Percentiles rank a stretch among this genome's conserved stretches.
These are phyloP conservation scores for Annulohypoxylon bovei DNA, from an alignment of 495 filamentous ascomycete species.

Conservation along the genomic window DNA sequence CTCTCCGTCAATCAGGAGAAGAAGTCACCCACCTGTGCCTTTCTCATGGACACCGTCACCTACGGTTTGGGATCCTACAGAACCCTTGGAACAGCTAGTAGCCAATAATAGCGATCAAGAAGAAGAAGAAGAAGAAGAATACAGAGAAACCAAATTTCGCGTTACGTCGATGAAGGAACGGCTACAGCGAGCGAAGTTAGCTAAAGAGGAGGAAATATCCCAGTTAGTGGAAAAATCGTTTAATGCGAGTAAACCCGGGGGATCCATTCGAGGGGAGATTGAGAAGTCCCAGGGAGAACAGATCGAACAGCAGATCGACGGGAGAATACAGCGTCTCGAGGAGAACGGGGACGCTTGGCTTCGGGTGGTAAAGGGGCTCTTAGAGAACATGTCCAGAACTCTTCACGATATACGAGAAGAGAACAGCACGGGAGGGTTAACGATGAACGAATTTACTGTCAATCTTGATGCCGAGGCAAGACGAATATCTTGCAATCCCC, in stretches of 20 bases:
- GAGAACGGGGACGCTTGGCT: conserved; percentile 39
- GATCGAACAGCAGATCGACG: conserved; percentile 30
- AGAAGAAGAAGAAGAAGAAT: neutral
- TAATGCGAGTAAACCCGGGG: neutral
- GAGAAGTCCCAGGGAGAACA: neutral
- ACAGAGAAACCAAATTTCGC: neutral
- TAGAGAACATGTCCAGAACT: conserved; percentile 38
- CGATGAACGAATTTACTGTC: conserved; percentile 4
- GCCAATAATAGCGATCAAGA: neutral
- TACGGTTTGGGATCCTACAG: neutral
- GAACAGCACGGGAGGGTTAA: conserved; percentile 13
- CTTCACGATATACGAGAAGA: conserved; percentile 38
- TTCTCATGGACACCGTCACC: neutral
- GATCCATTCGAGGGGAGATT: neutral
- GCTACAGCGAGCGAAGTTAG: conserved; percentile 37
- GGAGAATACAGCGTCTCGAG: conserved; percentile 35
- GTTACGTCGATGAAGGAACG: conserved; percentile 21
- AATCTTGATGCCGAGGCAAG: conserved; percentile 1
- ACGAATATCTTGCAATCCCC: neutral
- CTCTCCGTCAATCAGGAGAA: conserved; percentile 7
- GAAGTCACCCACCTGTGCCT: conserved; percentile 16
- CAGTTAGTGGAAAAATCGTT: conserved; percentile 33
- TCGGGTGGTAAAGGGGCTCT: conserved; percentile 25
- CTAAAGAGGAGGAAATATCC: conserved; percentile 41
- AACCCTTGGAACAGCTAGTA: neutral